These are phyloP conservation scores for Xylaria curta DNA, from an alignment of 495 filamentous ascomycete species.

Conservation along the genomic window DNA sequence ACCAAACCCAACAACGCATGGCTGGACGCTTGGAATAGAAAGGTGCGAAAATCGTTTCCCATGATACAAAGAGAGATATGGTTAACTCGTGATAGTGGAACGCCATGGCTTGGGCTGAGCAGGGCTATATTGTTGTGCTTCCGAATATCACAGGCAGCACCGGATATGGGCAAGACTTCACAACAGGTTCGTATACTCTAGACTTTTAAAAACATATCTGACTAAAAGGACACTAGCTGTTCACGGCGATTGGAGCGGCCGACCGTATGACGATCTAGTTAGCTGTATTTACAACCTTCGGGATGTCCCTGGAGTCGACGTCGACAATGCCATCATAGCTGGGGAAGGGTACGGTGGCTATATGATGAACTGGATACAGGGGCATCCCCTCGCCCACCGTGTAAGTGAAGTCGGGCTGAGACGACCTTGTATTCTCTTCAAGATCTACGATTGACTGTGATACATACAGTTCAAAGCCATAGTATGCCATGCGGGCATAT, in stretches of 20 bases:
- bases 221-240: conserved; percentile 24
- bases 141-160: conserved; percentile 42
- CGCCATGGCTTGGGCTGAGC: conserved; percentile 34
- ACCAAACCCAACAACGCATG: conserved; percentile 24
- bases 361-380: conserved; percentile 41
- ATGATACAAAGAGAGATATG: conserved; percentile 1
- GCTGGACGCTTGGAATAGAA: conserved; percentile 35
- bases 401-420: conserved; percentile 23
- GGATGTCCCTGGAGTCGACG: conserved; percentile 36
- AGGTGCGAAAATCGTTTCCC: conserved; percentile 23
- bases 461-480: conserved; percentile 38
- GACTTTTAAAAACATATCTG: neutral
- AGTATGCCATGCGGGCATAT: conserved; percentile 30
- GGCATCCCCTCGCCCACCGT: conserved; percentile 35
- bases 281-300: conserved; percentile 38
- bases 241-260: conserved; percentile 32
- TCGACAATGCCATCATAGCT: conserved; percentile 33
- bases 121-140: conserved; percentile 42
- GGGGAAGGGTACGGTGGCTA: conserved; percentile 39
- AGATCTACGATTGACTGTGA: neutral
- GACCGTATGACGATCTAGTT: conserved; percentile 39
- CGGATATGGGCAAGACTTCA: conserved; percentile 37
- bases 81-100: conserved; percentile 27
- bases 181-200: conserved; percentile 26
- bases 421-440: neutral